Conservation (phyloP, 768 basidiomycete species). For the Amanita muscaria region DNA sequence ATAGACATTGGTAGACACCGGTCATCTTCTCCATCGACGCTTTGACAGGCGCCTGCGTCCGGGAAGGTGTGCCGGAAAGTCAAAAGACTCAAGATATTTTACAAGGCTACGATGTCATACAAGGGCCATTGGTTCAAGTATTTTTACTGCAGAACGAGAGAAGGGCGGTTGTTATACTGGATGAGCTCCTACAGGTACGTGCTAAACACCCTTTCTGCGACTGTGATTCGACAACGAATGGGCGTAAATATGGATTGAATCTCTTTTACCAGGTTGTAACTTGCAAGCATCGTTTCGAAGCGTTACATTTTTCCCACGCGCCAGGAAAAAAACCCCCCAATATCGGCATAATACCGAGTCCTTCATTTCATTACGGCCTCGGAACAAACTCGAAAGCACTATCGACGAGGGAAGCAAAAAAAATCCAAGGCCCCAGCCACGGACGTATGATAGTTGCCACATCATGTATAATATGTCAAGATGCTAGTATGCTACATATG, state of each 20-base stretch:
- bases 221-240: not conserved
- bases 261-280: slow-evolving; percentile 47
- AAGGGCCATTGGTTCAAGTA: slow-evolving; percentile 50
- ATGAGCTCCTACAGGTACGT: slow-evolving; percentile 68
- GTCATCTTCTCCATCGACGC: slow-evolving; percentile 73
- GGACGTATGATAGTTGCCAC: no score
- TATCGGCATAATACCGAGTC: no score
- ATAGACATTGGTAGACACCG: slow-evolving; percentile 57
- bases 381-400: no score
- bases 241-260: not conserved
- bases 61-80: not conserved
- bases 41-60: slow-evolving; percentile 61
- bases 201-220: not conserved
- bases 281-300: no score
- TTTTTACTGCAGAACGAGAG: slow-evolving; percentile 40
- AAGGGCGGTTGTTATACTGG: slow-evolving; percentile 57
- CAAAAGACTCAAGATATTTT: slow-evolving; percentile 22
- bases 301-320: no score
- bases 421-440: no score
- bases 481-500: no score
- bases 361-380: no score
- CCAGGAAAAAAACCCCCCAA: no score
- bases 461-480: no score
- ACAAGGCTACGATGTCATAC: slow-evolving; percentile 53
- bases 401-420: no score